Evolutionary conservation across 768 basidiomycete species (phyloP), one percentile per base, ranked within the genome.

Genomic region (Tubosaeta brunneosetosa): DNA sequence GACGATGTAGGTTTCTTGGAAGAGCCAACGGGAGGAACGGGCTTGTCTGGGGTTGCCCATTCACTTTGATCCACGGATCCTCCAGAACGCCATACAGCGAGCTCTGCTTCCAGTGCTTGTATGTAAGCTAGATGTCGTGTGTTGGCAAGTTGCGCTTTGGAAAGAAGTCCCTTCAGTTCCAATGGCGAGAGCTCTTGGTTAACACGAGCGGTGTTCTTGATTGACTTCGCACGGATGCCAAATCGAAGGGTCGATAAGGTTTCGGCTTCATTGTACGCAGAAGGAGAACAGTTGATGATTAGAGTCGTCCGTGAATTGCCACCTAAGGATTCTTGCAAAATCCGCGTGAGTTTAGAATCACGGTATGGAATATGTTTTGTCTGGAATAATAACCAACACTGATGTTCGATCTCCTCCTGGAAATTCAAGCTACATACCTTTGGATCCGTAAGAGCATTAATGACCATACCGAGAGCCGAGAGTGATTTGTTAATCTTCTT

Each of bases 401-500:
- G 37, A 47, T 22, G 14, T 46, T 46, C 16, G 34, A 38, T 16
- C 26, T 17, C 40, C n/a, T 43, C 36, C 36, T 10, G 16, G 25
- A 33, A 42, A 22, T 36, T 16, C 40, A 41, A 44, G 44, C 33
- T 32, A 63, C 79, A 50, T 58, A 89, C 95, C 82, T 98, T 99
- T 55, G 85, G 77, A 65, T 99, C 97, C 6, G 97, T 99, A 56
- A 99, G 74, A 4, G 95, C 94, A 62, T 99, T 99, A 66, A 99
- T 99, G 64, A 99, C 97, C 94, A 98, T 98, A 34, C 97, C 97
- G 57, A 99, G 81, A 11, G 97, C 97, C 16, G 93, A 95, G 26
- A 99, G 74, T 27, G 90, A 93, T 72, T 99, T 99, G 77, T 99
- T 99, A 75, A 99, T 99, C 80, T 99, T 99, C 84, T 99, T 99